These are phyloP conservation scores for Lactarius quietus DNA, from an alignment of 768 basidiomycete species.

Conservation along the genomic window DNA sequence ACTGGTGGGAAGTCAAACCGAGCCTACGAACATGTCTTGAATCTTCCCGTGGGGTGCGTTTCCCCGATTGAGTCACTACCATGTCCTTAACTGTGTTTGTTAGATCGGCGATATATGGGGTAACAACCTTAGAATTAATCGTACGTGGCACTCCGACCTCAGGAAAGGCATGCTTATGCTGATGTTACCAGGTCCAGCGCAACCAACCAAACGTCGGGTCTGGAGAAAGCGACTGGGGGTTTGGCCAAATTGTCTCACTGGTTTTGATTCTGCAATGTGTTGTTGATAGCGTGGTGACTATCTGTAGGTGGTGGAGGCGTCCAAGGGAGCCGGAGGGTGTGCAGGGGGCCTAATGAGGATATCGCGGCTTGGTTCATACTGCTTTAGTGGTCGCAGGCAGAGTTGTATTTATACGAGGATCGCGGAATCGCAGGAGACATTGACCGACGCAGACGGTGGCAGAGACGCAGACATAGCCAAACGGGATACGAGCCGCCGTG, in stretches of 20 bases:
- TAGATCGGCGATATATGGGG: slow-evolving; percentile 10
- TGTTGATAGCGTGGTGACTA: neutral
- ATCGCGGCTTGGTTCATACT: too few species aligned
- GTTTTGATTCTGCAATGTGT: slow-evolving; percentile 3
- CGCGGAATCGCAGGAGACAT: neutral
- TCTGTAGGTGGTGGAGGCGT: neutral
- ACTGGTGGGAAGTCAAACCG: too few species aligned
- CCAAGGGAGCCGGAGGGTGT: neutral
- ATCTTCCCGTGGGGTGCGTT: neutral
- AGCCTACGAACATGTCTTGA: neutral
- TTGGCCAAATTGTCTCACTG: slow-evolving; percentile 15
- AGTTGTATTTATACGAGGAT: neutral
- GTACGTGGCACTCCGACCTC: neutral
- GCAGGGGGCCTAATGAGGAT: neutral
- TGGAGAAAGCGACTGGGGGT: slow-evolving; percentile 12
- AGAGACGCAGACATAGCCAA: neutral
- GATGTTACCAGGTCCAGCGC: slow-evolving; percentile 5
- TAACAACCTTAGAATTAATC: slow-evolving; percentile 11
- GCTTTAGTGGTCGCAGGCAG: too few species aligned
- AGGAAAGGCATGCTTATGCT: neutral
- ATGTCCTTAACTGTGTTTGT: neutral
- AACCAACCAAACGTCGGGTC: slow-evolving; percentile 3
- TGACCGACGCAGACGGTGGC: neutral
- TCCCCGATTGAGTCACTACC: neutral
- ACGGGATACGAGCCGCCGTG: neutral